Base-by-base conservation (phyloP, 139 green algal species). In the Picochlorum sp. region DNA sequence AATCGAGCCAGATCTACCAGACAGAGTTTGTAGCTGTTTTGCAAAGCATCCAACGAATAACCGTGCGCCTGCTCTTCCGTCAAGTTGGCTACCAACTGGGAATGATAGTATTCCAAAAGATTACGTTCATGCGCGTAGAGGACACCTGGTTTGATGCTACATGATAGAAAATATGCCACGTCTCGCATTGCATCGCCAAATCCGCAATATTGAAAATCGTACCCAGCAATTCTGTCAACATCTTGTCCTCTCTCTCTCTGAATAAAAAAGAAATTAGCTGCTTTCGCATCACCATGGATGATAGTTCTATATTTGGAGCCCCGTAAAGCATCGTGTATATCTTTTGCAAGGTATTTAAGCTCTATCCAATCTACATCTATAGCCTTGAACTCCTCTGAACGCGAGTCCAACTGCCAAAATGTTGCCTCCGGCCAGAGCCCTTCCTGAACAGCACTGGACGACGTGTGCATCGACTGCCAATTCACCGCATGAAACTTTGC, bases 161-260 rank as follows among this genome's bases (percentile, higher is more conserved):
- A 33, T 14, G n/a, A 53, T 28, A 59, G 24, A n/a, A 59, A 51
- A 45, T 59, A 59, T 28, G 52, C 1, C 18, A 59, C 52, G 10
- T 59, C 52, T 7, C 24, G 20, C 52, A 59, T 59, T 20, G n/a
- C 28, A 28, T 59, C 52, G n/a, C n/a, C 52, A 43, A 26, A 28
- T 7, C 52, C 52, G 10, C 33, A 50, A 28, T 59, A 59, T 30
- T 59, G 52, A 45, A 59, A 59, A 59, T 59, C 52, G 9, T 59
- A 59, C 14, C 20, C 52, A 28, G 52, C 52, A 28, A 30, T 30
- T 16, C 30, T 35, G 36, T 16, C 36, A 20, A 4, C 18, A 13
- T 44, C 39, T 47, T 18, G 5, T 20, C 1, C 39, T 8, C 37
- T 18, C n/a, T 6, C 39, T 26, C 18, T 47, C 24, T 29, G 5